Base-by-base conservation (phyloP, 108 stramenopile species). In the Pseudonitzschia multiseries region DNA sequence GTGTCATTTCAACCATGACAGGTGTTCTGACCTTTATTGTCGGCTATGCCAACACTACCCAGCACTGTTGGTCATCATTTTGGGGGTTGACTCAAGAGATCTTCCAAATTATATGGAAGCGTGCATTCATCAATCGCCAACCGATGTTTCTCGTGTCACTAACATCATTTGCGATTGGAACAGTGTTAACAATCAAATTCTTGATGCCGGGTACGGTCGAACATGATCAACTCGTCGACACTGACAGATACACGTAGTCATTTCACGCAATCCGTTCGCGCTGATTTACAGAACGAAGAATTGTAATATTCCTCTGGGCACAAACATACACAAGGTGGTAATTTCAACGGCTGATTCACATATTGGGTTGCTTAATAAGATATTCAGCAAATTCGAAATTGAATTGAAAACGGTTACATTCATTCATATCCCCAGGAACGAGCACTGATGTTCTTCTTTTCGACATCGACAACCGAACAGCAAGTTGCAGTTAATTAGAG, bases 71-170 rank as follows among this genome's bases (percentile, higher is more conserved):
- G 42, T 62, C 72, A 13, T 44, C 62, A 31, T 18, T 73, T 14
- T 73, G 72, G 72, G 32, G 28, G 0, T 52, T 52, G 48, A 73
- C 72, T 0, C 62, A 53, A 33, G 72, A 73, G 27, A 27, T 64
- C 32, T 61, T 40, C 21, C 31, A 51, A 46, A 46, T 73, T n/a
- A 4, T 73, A 15, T 73, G 72, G 72, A 44, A 48, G 12, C 29
- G 57, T 3, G 44, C 57, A 0, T 52, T 51, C 28, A 20, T 65
- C 20, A 50, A 48, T 21, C 56, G 72, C 4, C 29, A 64, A 36
- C 72, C 48, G 1, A 44, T 73, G 28, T 63, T 64, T 29, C 46
- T 73, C 21, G 63, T 61, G 15, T 73, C 72, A 29, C 6, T 64
- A 4, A 28, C 18, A 8, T 73, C 46, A 0, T 43, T 73, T 33